These are phyloP conservation scores for Aegilops speltoides DNA, from an alignment of 176 grass and related monocot species.

Conservation along the genomic window DNA sequence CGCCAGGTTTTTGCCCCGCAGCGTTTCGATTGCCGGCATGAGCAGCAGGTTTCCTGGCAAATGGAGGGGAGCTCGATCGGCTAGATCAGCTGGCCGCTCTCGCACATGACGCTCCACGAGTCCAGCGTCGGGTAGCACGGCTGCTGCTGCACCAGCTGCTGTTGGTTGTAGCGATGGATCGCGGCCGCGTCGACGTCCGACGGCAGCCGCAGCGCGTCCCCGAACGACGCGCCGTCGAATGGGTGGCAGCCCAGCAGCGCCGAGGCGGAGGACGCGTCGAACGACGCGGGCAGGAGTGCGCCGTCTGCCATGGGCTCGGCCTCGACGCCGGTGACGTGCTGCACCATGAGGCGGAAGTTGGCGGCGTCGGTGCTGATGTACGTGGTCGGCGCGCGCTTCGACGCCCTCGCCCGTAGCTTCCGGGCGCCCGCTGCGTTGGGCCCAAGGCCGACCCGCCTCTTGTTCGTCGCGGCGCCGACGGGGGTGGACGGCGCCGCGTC, in stretches of 20 bases:
- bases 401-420: constrained; percentile 62
- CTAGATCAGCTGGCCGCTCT: background rate
- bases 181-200: background rate
- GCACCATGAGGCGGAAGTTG: constrained; percentile 89
- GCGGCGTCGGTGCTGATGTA: constrained; percentile 85
- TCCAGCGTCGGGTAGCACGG: constrained; percentile 59
- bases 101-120: constrained; percentile 62
- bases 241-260: background rate
- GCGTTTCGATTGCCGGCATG: too few species aligned
- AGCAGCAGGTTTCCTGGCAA: too few species aligned
- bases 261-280: background rate
- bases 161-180: background rate
- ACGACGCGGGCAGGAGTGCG: background rate
- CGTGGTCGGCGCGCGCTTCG: constrained; percentile 60
- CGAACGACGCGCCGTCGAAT: background rate
- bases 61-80: background rate
- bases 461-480: background rate
- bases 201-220: background rate
- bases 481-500: background rate
- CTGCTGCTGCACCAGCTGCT: background rate
- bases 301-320: background rate
- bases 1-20: too few species aligned
- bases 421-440: background rate
- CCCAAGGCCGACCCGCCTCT: background rate
- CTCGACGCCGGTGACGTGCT: constrained; percentile 64